phyloP scores from a whole-genome alignment of 2,329 filamentous ascomycete species.

The Cercospora beticola region DNA sequence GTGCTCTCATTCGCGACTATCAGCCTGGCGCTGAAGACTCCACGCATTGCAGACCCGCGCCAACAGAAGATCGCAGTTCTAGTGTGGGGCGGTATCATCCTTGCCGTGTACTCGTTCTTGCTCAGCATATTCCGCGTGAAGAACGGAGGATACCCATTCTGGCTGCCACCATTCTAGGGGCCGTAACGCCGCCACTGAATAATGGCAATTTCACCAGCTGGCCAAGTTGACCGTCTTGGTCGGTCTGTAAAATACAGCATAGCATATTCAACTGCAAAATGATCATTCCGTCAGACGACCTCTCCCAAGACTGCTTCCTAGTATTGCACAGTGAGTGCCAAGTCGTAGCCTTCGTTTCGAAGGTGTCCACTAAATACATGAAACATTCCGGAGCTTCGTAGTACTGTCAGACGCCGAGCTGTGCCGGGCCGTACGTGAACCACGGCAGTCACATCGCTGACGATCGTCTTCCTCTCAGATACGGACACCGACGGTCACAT shows the following conservation, averaged over 20 bases:
- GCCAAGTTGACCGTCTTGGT: not conserved
- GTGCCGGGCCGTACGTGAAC: not conserved
- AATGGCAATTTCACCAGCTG: slow-evolving; percentile 27
- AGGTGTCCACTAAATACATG: not conserved
- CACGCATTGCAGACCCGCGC: slow-evolving; percentile 75
- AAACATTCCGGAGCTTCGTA: not conserved
- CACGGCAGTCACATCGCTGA: not conserved
- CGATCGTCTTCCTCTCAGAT: not conserved
- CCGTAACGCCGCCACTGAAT: slow-evolving; percentile 21
- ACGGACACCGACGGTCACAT: not conserved
- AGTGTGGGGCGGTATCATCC: slow-evolving; percentile 72
- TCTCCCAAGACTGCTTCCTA: not conserved
- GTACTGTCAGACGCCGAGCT: not conserved
- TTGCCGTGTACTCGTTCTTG: slow-evolving; percentile 88
- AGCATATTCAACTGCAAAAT: not conserved
- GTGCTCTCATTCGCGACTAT: slow-evolving; percentile 87
- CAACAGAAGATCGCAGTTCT: slow-evolving; percentile 79
- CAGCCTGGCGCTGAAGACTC: slow-evolving; percentile 85
- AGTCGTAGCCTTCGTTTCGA: not conserved
- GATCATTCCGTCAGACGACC: not conserved
- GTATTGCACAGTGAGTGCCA: not conserved
- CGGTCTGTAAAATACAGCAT: not conserved
- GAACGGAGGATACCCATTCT: slow-evolving; percentile 94
- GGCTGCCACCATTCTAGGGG: slow-evolving; percentile 79
- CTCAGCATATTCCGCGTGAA: slow-evolving; percentile 92